Conservation (phyloP, 805 yeast genomes). For the Yarrowia hollandica region DNA sequence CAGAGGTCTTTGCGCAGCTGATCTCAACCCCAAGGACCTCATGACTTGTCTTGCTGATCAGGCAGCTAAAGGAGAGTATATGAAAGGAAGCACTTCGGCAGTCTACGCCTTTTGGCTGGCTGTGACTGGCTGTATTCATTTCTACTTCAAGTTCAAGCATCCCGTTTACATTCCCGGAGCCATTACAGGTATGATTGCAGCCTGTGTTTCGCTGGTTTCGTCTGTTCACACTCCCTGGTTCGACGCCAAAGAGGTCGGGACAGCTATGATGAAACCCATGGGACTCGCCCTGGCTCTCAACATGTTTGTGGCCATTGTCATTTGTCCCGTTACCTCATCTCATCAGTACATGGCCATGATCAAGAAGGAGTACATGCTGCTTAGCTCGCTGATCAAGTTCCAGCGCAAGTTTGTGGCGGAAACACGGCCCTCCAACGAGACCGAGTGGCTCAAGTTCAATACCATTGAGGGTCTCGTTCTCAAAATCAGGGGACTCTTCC, state of each 20-base stretch:
- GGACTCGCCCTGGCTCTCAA: constrained; percentile 36
- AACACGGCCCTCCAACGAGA: constrained; percentile 32
- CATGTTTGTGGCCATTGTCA: constrained; percentile 33
- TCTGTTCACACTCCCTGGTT: constrained; percentile 34
- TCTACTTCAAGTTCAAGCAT: constrained; percentile 26
- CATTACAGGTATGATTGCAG: constrained; percentile 36
- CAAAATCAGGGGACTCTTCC: constrained; percentile 21
- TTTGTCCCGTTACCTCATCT: constrained; percentile 39
- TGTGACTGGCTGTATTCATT: constrained; percentile 10
- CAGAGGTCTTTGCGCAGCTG: constrained; percentile 14
- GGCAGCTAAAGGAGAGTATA: not conserved
- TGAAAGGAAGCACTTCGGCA: not conserved
- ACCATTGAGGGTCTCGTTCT: constrained; percentile 9
- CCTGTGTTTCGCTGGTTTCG: constrained; percentile 32
- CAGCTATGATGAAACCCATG: constrained; percentile 35
- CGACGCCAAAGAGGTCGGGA: constrained; percentile 34
- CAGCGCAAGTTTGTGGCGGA: constrained; percentile 29
- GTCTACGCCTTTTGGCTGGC: constrained; percentile 20
- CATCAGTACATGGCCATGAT: constrained; percentile 33
- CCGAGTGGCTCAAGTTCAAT: constrained; percentile 22
- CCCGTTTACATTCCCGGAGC: constrained; percentile 35
- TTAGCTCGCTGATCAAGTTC: constrained; percentile 28
- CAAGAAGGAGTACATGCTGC: constrained; percentile 31
- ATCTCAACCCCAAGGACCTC: constrained; percentile 3
- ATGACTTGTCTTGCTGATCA: not conserved